Base-by-base conservation (phyloP, 1,284 basidiomycete species). In the Mycena citricolor region DNA sequence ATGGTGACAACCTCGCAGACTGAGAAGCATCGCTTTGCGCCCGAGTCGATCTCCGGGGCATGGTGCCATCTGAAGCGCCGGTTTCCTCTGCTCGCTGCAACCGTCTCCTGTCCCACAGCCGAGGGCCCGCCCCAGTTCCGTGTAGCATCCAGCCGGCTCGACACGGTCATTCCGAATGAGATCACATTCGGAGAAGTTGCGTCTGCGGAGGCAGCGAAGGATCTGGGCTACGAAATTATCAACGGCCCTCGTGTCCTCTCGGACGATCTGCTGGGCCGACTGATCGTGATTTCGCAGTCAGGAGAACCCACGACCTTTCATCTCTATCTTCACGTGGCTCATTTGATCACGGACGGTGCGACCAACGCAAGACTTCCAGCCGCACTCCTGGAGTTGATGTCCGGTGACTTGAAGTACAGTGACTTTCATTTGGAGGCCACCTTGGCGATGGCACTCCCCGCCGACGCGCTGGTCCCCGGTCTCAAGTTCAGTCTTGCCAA, bases 321-420 rank as follows among this genome's bases (percentile, higher is more conserved):
- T 51, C 43, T 76, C 17, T 34, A 77, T 16, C 61, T 77, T 32
- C 61, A 67, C 36, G 61, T 67, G 6, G 66, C 71, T 1, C 77
- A 80, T 54, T 56, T 59, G 42, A 73, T 79, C 35, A 68, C 68
- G 1, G 77, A 80, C 59, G 76, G 71, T 3, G 68, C 73, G 34
- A 61, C 70, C 8, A 72, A 73, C 45, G 51, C 59, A 14, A 66
- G 64, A 1, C 52, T 77, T n/a, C 46, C 69, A 37, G 66, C 67
- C 32, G 62, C 64, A 16, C 70, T 82, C 39, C 57, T 81, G 42
- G 66, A 79, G 26, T 61, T 75, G 5, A 57, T 81, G 19, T 61
- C 66, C 0, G 54, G 55, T 3, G 20, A 37, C 32, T 8, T 37
- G 48, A 5, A 61, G 60, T 34, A 34, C 58, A 24, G 44, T 73